Evolutionary conservation across 257 asterid genomes (phyloP).

Genomic region (Solanum sejunctum): DNA sequence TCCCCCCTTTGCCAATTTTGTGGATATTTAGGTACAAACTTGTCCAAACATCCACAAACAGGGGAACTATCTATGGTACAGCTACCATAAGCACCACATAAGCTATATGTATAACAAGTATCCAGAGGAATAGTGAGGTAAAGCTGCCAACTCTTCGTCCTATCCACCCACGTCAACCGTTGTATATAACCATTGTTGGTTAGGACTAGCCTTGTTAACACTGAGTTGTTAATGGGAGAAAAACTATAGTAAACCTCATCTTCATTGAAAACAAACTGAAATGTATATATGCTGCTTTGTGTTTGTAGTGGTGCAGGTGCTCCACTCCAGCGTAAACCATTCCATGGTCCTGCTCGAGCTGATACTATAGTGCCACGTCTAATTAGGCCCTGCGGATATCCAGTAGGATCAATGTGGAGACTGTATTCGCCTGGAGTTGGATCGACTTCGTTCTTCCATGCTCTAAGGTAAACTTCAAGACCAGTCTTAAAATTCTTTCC

Average conservation of each 20-base stretch:
- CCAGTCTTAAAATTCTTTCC: slow-evolving; percentile 19
- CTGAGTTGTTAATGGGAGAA: background rate
- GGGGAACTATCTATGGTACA: background rate
- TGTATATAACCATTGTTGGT: background rate
- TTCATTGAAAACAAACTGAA: background rate
- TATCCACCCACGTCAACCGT: background rate
- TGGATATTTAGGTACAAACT: slow-evolving; percentile 5
- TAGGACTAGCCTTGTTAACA: background rate
- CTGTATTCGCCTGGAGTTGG: slow-evolving; percentile 25
- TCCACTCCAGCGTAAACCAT: background rate
- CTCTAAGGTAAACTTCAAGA: slow-evolving; percentile 7
- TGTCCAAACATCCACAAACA: slow-evolving; percentile 6
- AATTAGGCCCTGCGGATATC: slow-evolving; percentile 24
- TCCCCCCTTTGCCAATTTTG: slow-evolving; percentile 6
- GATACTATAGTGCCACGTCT: background rate
- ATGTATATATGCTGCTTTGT: background rate
- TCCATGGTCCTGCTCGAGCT: slow-evolving; percentile 3
- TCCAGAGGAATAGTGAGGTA: background rate
- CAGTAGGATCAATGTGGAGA: slow-evolving; percentile 14
- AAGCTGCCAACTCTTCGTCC: slow-evolving; percentile 1
- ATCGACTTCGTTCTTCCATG: slow-evolving; percentile 21
- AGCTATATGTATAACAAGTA: background rate
- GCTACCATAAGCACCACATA: background rate
- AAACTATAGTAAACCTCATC: background rate
- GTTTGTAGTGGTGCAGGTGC: background rate